Evolutionary conservation across 2,329 filamentous ascomycete species (phyloP).

Genomic region (Pseudogymnoascus sp.): DNA sequence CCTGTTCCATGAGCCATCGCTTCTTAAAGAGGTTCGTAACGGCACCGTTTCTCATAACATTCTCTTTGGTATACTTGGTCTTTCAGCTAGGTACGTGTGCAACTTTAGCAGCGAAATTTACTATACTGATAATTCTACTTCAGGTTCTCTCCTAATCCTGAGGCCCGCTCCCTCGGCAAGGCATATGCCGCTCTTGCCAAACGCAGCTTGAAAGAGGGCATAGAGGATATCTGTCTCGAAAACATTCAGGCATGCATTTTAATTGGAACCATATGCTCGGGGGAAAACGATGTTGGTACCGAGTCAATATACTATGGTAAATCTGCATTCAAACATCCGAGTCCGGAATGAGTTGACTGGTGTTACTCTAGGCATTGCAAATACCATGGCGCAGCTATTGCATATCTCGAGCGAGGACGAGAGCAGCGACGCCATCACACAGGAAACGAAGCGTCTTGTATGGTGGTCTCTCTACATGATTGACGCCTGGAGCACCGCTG

Average conservation of each 20-base stretch:
- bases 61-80: background rate
- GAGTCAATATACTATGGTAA: background rate
- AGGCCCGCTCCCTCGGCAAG: background rate
- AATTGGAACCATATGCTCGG: background rate
- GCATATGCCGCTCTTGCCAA: background rate
- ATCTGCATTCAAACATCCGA: background rate
- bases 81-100: background rate
- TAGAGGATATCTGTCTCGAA: background rate
- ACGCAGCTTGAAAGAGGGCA: background rate
- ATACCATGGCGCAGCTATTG: constrained; percentile 29
- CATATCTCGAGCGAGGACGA: constrained; percentile 19
- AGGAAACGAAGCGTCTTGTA: constrained; percentile 27
- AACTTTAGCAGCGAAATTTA: background rate
- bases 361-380: constrained; percentile 22
- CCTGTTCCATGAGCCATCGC: constrained; percentile 22
- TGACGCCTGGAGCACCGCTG: constrained; percentile 30
- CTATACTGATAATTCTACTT: background rate
- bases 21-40: constrained; percentile 8
- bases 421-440: constrained; percentile 20
- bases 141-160: background rate
- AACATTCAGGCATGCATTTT: background rate
- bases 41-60: background rate
- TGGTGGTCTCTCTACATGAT: constrained; percentile 30
- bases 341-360: background rate
- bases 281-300: background rate